phyloP scores from a whole-genome alignment of 2,329 filamentous ascomycete genomes.

The Pseudovirgaria hyperparasitica region DNA sequence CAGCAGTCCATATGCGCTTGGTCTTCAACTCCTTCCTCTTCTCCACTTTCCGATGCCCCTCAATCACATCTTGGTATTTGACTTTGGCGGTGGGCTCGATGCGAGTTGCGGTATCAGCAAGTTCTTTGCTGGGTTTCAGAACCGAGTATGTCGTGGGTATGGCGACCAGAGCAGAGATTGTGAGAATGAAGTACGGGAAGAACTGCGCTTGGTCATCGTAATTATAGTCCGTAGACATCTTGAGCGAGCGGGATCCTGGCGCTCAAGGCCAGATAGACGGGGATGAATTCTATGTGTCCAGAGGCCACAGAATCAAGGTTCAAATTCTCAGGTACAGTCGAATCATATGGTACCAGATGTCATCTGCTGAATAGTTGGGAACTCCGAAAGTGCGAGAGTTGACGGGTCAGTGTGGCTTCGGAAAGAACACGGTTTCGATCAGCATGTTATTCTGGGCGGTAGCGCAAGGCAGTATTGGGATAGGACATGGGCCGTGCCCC shows the following conservation, averaged over 20 bases:
- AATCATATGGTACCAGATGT: no score
- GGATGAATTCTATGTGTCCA: no score
- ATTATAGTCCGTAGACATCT: constrained; percentile 89
- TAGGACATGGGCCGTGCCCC: no score
- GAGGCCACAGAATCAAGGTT: no score
- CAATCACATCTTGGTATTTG: constrained; percentile 71
- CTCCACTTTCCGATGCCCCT: constrained; percentile 70
- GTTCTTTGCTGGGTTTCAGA: constrained; percentile 64
- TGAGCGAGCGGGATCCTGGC: constrained; percentile 27
- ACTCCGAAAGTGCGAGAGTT: no score
- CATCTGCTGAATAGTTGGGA: no score
- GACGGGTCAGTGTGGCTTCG: no score
- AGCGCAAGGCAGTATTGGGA: no score
- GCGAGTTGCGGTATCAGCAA: constrained; percentile 67
- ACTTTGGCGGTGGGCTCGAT: constrained; percentile 74
- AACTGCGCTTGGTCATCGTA: constrained; percentile 98
- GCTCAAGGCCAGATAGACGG: no score
- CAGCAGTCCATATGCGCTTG: constrained; percentile 67
- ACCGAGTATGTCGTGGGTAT: constrained; percentile 82
- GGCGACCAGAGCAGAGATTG: constrained; percentile 74
- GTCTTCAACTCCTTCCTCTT: constrained; percentile 80
- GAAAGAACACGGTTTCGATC: no score
- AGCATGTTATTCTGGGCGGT: no score
- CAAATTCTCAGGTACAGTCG: no score
- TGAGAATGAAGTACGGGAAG: constrained; percentile 98